These are phyloP conservation scores for Boletus edulis DNA, from an alignment of 768 basidiomycete genomes.

Conservation along the genomic window DNA sequence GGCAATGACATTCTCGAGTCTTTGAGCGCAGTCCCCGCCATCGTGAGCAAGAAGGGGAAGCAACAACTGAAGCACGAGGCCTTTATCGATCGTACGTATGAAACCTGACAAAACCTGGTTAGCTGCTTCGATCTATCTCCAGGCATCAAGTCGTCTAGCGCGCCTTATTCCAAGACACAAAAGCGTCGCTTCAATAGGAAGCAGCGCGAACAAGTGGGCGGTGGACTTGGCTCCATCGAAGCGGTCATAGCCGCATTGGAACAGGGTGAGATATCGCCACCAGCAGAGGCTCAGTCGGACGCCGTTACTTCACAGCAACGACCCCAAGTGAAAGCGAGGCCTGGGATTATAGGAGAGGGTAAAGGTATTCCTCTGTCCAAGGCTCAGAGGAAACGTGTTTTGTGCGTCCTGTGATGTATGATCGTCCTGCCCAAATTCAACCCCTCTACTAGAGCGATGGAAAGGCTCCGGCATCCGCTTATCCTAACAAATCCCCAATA, in stretches of 20 bases:
- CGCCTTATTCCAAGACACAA: constrained; percentile 72
- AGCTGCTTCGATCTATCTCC: neutral
- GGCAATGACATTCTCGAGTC: constrained; percentile 43
- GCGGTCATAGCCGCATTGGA: constrained; percentile 55
- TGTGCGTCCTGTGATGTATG: constrained; percentile 50
- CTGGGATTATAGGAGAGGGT: constrained; percentile 67
- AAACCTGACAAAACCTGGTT: neutral
- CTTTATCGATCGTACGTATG: constrained; percentile 59
- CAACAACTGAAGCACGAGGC: constrained; percentile 62
- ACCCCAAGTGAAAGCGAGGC: constrained; percentile 27
- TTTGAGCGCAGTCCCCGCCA: constrained; percentile 26
- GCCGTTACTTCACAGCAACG: constrained; percentile 15
- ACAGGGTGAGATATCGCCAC: constrained; percentile 26
- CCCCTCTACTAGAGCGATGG: constrained; percentile 48
- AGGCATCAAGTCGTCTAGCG: constrained; percentile 50
- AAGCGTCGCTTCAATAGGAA: constrained; percentile 67
- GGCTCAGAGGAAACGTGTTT: constrained; percentile 60
- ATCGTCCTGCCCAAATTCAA: neutral
- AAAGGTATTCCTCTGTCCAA: constrained; percentile 55
- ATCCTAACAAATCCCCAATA: constrained; percentile 67
- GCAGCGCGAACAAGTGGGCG: constrained; percentile 56
- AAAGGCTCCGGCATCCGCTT: constrained; percentile 66
- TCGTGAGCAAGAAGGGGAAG: constrained; percentile 64
- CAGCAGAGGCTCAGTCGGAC: constrained; percentile 14
- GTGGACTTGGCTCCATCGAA: constrained; percentile 50